These are phyloP conservation scores for Glaciozyma martinii DNA, from an alignment of 768 basidiomycete genomes.

Conservation along the genomic window DNA sequence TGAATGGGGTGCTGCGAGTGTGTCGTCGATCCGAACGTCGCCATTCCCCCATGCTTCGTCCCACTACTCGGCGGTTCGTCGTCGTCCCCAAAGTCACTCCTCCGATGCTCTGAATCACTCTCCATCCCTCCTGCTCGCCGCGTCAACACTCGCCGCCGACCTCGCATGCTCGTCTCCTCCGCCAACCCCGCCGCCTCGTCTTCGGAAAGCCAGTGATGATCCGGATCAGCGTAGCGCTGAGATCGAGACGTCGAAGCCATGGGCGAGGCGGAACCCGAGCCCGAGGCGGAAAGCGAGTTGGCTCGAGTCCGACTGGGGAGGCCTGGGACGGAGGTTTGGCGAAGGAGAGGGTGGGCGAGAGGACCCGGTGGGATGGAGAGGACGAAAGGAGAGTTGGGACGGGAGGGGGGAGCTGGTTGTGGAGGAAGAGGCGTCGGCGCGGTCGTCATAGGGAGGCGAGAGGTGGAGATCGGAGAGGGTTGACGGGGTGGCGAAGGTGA, in stretches of 20 bases:
- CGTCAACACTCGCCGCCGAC: not conserved
- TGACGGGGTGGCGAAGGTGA: not conserved
- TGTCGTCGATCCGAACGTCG: not conserved
- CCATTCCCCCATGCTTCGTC: not conserved
- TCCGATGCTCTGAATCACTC: not conserved
- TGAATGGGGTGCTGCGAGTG: constrained; percentile 3
- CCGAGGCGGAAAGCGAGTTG: not conserved
- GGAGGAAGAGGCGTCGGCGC: not conserved
- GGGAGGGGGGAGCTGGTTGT: constrained; percentile 8
- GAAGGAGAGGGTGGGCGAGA: not conserved
- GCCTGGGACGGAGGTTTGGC: constrained; percentile 5
- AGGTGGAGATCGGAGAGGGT: not conserved
- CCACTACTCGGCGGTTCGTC: not conserved
- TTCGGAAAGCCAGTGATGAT: constrained; percentile 34
- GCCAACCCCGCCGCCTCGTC: constrained; percentile 26
- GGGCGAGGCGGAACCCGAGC: not conserved
- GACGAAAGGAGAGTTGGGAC: constrained; percentile 5
- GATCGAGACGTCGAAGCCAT: not conserved
- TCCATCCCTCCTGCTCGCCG: not conserved
- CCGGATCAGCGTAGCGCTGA: constrained; percentile 23
- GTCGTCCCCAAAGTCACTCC: not conserved
- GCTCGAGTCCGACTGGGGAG: not conserved
- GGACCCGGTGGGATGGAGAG: not conserved
- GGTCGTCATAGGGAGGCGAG: not conserved
- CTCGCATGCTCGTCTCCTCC: not conserved